These are phyloP conservation scores for Pseudogymnoascus sp. DNA, from an alignment of 2,329 filamentous ascomycete species.

Conservation along the genomic window DNA sequence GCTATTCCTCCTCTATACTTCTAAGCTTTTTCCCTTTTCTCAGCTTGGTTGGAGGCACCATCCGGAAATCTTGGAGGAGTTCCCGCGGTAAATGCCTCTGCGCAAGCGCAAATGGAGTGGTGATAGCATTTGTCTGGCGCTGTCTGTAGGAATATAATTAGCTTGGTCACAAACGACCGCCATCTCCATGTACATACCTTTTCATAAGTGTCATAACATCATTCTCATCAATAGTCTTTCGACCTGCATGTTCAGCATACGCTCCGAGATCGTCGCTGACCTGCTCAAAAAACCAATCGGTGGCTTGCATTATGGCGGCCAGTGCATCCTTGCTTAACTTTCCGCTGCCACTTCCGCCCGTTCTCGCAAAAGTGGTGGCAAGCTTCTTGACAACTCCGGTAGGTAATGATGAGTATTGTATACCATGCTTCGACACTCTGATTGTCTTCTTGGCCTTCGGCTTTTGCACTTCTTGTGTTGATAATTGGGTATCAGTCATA, in stretches of 20 bases:
- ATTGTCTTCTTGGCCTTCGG: conserved; percentile 41
- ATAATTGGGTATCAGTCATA: conserved; percentile 6
- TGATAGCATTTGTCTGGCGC: conserved; percentile 61
- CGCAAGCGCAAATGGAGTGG: conserved; percentile 78
- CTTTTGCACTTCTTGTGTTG: conserved; percentile 13
- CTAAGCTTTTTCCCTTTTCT: conserved; percentile 28
- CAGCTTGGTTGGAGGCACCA: conserved; percentile 48
- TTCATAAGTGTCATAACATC: conserved; percentile 77
- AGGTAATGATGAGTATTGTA: conserved; percentile 68
- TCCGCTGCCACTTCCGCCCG: conserved; percentile 54
- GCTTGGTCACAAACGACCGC: conserved; percentile 1
- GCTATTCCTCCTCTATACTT: neutral
- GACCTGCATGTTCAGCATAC: conserved; percentile 72
- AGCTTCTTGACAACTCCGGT: conserved; percentile 64
- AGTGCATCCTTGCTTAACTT: conserved; percentile 68
- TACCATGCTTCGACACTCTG: conserved; percentile 59
- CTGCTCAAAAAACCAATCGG: conserved; percentile 90
- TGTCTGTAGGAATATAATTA: conserved; percentile 50
- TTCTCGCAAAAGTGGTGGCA: conserved; percentile 61
- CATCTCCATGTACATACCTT: conserved; percentile 46
- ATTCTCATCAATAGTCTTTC: conserved; percentile 77
- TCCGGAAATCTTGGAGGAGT: conserved; percentile 71
- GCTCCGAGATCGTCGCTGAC: conserved; percentile 68
- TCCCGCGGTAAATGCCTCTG: conserved; percentile 75
- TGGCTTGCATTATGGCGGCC: conserved; percentile 66